phyloP scores from a whole-genome alignment of 257 asterid genomes.

The Cinchona pubescens region DNA sequence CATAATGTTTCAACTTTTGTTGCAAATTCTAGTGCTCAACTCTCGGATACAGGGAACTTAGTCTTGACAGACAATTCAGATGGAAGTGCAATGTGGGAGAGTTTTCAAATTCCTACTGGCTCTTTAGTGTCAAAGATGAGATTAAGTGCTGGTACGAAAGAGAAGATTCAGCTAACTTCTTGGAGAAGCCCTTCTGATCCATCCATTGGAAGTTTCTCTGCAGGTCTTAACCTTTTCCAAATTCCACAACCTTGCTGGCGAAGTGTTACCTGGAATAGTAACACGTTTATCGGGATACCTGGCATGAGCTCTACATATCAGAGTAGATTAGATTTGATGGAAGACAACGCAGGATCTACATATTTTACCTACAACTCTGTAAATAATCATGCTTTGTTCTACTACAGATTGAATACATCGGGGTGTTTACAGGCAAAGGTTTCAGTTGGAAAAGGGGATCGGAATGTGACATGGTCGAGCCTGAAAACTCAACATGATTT shows the following conservation, averaged over 20 bases:
- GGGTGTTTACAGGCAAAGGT: slow-evolving; percentile 15
- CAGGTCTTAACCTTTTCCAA: slow-evolving; percentile 22
- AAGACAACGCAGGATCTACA: slow-evolving; percentile 9
- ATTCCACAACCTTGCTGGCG: slow-evolving; percentile 46
- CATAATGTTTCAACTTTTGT: slow-evolving; percentile 23
- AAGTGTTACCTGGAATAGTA: slow-evolving; percentile 40
- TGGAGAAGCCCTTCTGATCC: slow-evolving; percentile 48
- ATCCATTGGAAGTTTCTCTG: slow-evolving; percentile 40
- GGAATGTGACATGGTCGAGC: slow-evolving; percentile 18
- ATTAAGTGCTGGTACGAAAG: slow-evolving; percentile 29
- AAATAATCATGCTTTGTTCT: slow-evolving; percentile 1
- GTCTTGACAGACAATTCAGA: slow-evolving; percentile 30
- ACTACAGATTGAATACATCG: slow-evolving; percentile 20
- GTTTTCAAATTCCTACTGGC: slow-evolving; percentile 38
- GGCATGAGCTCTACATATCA: slow-evolving; percentile 19
- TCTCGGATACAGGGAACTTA: slow-evolving; percentile 49
- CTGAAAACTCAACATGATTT: slow-evolving; percentile 8
- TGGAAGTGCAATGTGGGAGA: slow-evolving; percentile 44
- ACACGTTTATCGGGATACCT: slow-evolving; percentile 20
- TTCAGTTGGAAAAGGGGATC: not conserved
- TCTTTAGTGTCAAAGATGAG: slow-evolving; percentile 40
- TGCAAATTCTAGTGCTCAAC: slow-evolving; percentile 33
- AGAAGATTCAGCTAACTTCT: slow-evolving; percentile 29
- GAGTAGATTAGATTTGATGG: slow-evolving; percentile 20
- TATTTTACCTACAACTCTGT: slow-evolving; percentile 10